phyloP scores from a whole-genome alignment of 306 rosid species.

The Cucurbita moschata region DNA sequence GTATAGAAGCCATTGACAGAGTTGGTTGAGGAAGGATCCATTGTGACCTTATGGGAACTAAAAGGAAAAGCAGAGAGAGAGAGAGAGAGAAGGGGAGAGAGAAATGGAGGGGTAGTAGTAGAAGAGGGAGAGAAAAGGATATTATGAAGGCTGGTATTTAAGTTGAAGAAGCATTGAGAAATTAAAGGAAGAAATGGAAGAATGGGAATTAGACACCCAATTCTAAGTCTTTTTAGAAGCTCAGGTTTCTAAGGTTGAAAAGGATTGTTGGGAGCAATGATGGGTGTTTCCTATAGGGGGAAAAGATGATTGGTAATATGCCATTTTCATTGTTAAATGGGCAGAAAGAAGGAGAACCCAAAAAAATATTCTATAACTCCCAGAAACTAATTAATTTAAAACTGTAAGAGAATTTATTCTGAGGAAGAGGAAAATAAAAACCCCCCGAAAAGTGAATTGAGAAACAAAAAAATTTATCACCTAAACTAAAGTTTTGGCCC shows the following conservation, averaged over 20 bases:
- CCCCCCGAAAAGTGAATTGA: slow-evolving; percentile 4
- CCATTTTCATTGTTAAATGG: slow-evolving; percentile 91
- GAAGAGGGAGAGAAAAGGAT: slow-evolving; percentile 15
- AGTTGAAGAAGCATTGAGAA: slow-evolving; percentile 15
- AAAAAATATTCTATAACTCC: not conserved
- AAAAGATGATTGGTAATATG: slow-evolving; percentile 93
- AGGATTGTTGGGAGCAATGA: slow-evolving; percentile 99
- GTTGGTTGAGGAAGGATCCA: slow-evolving; percentile 94
- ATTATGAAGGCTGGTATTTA: slow-evolving; percentile 5
- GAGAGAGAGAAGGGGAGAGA: slow-evolving; percentile 29
- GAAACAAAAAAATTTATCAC: not conserved
- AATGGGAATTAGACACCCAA: slow-evolving; percentile 16
- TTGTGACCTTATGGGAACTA: slow-evolving; percentile 3
- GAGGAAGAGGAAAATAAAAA: not conserved
- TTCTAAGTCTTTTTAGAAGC: slow-evolving; percentile 46
- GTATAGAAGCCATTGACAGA: slow-evolving; percentile 93
- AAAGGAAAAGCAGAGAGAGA: not conserved
- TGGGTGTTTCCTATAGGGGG: slow-evolving; percentile 99
- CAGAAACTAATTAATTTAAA: not conserved
- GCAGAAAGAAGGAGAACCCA: slow-evolving; percentile 27
- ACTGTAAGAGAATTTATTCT: not conserved
- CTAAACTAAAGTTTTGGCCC: not conserved
- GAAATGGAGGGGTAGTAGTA: slow-evolving; percentile 8
- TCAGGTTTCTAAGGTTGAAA: slow-evolving; percentile 95
- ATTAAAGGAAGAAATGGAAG: slow-evolving; percentile 13